Evolutionary conservation across 345 rosid species (phyloP), one percentile per base, ranked within the genome.

Genomic region (Eucalyptus guilfoylei): DNA sequence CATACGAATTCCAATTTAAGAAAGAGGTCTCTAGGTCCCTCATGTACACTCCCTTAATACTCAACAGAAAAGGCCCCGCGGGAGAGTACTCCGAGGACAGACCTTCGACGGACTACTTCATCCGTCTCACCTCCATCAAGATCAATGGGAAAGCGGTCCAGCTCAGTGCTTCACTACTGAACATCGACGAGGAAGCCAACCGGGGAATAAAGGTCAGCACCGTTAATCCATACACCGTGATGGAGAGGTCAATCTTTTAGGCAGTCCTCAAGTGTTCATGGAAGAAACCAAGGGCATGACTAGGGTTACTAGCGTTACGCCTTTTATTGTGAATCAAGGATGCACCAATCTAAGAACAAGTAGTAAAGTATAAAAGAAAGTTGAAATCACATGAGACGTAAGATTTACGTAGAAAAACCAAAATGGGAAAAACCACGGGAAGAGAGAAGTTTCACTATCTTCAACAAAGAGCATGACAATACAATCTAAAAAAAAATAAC

Each of bases 181-280:
- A 89, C 26, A 92, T 93, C 30, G 19, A 45, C 26, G 88, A 89
- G 19, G 60, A 89, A 47, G 96, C 96, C 49, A 30, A 86, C 7
- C 96, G 95, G 4, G 97, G 97, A 49, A 97, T 97, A 24, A 95
- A 94, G 89, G 91, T 97, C 87, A 95, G 97, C 94, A 93, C 97
- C 2, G 95, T 95, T 62, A 40, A 95, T 30, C 96, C 97, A 1
- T 95, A 95, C 95, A 94, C 96, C 0, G 92, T 93, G 49, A 11
- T 96, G 89, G 94, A 95, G 64, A 86, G 92, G 8, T 93, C 97
- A 4, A 95, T 96, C 83, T 95, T 80, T 89, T 86, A 89, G 1
- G 96, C 94, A 7, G 92, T 95, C 21, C 93, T 92, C 0, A 89
- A 7, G 95, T 94, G 6, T 95, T 94, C 42, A 86, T 93, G 30